phyloP scores from a whole-genome alignment of 1,284 basidiomycete species.

The Polyporus tsugae region DNA sequence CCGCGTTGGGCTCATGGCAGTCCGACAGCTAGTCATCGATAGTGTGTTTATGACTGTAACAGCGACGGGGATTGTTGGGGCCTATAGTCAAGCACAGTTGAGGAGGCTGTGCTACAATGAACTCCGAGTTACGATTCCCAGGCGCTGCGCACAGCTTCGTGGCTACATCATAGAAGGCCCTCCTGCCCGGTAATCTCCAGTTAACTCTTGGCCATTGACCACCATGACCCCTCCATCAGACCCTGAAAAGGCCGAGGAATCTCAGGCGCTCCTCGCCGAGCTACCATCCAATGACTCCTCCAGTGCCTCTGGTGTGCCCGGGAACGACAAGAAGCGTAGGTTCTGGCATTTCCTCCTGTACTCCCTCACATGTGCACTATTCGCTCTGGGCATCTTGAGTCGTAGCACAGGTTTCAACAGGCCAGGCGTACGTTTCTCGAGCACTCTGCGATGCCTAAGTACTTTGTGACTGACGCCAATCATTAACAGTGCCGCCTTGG shows the following conservation, averaged over 20 bases:
- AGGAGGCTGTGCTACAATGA: neutral
- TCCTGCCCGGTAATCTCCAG: neutral
- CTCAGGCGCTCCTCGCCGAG: neutral
- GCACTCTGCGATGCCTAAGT: too few relatives aligned
- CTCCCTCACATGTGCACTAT: constrained; percentile 14
- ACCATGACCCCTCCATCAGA: neutral
- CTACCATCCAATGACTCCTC: neutral
- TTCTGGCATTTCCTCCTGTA: constrained; percentile 27
- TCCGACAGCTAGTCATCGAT: neutral
- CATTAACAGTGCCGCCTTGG: neutral
- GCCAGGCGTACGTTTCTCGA: neutral
- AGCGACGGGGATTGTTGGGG: neutral
- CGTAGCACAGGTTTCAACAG: neutral
- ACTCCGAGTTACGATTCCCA: neutral
- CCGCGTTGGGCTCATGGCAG: neutral
- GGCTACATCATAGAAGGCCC: neutral
- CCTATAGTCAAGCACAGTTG: neutral
- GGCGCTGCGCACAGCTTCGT: neutral
- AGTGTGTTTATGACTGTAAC: neutral
- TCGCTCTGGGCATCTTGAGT: constrained; percentile 1
- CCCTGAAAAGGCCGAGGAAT: constrained; percentile 1
- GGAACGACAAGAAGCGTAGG: constrained; percentile 25
- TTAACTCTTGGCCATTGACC: neutral
- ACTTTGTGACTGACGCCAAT: neutral
- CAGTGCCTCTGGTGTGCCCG: constrained; percentile 9